Percentiles rank a stretch among this genome's conserved stretches.
Conservation (phyloP, 441 rosid species). For the Biscutella laevigata region DNA sequence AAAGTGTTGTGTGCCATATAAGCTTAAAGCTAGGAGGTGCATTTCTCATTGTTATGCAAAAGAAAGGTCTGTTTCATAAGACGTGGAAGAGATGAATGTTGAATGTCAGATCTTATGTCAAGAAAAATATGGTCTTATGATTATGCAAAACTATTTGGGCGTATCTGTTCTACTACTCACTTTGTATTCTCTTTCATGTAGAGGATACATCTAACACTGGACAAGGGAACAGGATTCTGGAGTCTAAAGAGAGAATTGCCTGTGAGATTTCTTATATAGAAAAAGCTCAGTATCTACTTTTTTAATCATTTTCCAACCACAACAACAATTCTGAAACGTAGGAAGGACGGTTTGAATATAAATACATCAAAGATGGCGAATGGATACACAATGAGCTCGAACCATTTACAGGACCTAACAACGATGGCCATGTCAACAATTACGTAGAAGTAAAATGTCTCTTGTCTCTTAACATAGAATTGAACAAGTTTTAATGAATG, state of each 20-base stretch:
- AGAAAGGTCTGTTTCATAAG: neutral
- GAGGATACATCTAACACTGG: conserved; percentile 66
- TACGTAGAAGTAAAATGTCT: conserved; percentile 46
- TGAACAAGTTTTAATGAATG: neutral
- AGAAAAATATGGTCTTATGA: neutral
- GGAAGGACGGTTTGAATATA: conserved; percentile 91
- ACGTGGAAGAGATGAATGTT: neutral
- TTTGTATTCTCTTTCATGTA: conserved; percentile 20
- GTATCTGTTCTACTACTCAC: neutral
- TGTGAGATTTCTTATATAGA: conserved; percentile 33
- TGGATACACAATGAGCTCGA: conserved; percentile 59
- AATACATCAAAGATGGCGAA: conserved; percentile 73
- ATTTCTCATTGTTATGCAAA: conserved; percentile 1
- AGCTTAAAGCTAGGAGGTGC: neutral
- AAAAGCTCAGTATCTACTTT: neutral
- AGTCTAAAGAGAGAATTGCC: conserved; percentile 56
- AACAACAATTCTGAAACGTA: conserved; percentile 28
- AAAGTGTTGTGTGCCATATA: neutral
- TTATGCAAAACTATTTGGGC: neutral
- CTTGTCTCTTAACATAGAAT: neutral
- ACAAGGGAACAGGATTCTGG: conserved; percentile 53
- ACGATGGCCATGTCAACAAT: conserved; percentile 79
- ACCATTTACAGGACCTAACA: conserved; percentile 52
- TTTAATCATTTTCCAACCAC: neutral
- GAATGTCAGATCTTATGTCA: neutral